A percentile compares a stretch with the other conserved stretches of the same genome.
These are phyloP conservation scores for Didymosphaeria variabile DNA, from an alignment of 2,329 filamentous ascomycete genomes.

Conservation along the genomic window DNA sequence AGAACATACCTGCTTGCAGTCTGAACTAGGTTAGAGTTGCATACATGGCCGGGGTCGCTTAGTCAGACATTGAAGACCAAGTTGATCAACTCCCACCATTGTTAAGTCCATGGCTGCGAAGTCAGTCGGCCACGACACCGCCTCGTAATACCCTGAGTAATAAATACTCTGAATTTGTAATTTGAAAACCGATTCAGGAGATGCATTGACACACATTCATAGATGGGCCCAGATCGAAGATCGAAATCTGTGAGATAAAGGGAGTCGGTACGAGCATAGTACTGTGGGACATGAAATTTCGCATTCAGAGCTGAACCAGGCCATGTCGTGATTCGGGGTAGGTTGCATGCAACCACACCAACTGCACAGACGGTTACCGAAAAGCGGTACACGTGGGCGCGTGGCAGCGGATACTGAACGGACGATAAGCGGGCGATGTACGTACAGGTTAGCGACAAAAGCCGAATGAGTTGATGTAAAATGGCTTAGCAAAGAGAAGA, in stretches of 20 bases:
- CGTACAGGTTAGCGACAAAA: conserved; percentile 24
- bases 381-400: conserved; percentile 36
- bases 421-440: conserved; percentile 34
- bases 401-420: conserved; percentile 16
- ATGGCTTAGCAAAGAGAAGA: conserved; percentile 20
- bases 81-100: conserved; percentile 34
- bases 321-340: conserved; percentile 11
- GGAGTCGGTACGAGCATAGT: conserved; percentile 24
- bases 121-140: conserved; percentile 30
- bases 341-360: conserved; percentile 28
- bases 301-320: conserved; percentile 22
- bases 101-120: conserved; percentile 30
- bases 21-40: conserved; percentile 20
- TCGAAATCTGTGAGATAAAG: no score
- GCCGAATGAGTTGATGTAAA: conserved; percentile 26
- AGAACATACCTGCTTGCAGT: conserved; percentile 29
- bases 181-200: conserved; percentile 22
- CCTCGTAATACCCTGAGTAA: conserved; percentile 20
- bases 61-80: conserved; percentile 36
- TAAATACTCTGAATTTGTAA: conserved; percentile 15
- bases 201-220: conserved; percentile 35
- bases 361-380: conserved; percentile 25
- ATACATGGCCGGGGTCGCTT: not conserved
- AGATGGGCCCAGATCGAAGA: conserved; percentile 24
- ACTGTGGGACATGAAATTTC: conserved; percentile 9